These are phyloP conservation scores for Diaporthe capsici DNA, from an alignment of 2,329 filamentous ascomycete genomes.

Conservation along the genomic window DNA sequence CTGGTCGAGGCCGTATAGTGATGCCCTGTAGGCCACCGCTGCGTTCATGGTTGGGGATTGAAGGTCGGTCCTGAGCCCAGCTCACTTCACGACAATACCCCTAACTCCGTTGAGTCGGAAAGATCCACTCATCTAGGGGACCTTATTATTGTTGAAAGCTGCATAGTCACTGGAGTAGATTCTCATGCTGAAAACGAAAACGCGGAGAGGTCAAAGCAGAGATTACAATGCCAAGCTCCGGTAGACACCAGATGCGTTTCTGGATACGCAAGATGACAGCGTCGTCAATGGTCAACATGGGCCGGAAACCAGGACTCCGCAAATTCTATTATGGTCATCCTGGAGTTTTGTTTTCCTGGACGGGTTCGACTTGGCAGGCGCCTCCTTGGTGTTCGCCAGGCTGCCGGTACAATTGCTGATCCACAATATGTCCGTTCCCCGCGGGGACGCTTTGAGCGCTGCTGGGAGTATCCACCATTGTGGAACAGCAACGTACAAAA, in stretches of 20 bases:
- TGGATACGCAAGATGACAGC: slow-evolving; percentile 2
- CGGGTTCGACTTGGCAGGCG: slow-evolving; percentile 5
- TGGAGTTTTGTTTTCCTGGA: neutral
- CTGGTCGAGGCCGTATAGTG: slow-evolving; percentile 25
- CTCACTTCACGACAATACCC: neutral
- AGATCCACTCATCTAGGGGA: neutral
- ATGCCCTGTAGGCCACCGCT: slow-evolving; percentile 19
- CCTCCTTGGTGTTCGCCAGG: neutral
- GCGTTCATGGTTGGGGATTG: neutral
- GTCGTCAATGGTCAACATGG: slow-evolving; percentile 2
- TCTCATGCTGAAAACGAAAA: neutral
- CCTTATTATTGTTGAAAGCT: neutral
- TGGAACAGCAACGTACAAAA: slow-evolving; percentile 1
- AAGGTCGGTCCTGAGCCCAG: neutral
- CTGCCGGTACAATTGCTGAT: slow-evolving; percentile 21
- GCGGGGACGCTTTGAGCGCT: slow-evolving; percentile 13
- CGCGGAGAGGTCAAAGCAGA: slow-evolving; percentile 10
- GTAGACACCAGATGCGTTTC: neutral
- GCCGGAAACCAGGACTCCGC: slow-evolving; percentile 12
- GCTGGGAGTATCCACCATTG: slow-evolving; percentile 16
- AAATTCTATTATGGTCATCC: slow-evolving; percentile 15
- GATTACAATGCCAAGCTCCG: slow-evolving; percentile 1
- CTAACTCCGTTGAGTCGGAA: neutral
- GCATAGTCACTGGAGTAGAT: neutral
- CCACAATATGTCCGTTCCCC: slow-evolving; percentile 14